phyloP scores from a whole-genome alignment of 371 early-diverging fungal genomes.

The Batkoa obscura region DNA sequence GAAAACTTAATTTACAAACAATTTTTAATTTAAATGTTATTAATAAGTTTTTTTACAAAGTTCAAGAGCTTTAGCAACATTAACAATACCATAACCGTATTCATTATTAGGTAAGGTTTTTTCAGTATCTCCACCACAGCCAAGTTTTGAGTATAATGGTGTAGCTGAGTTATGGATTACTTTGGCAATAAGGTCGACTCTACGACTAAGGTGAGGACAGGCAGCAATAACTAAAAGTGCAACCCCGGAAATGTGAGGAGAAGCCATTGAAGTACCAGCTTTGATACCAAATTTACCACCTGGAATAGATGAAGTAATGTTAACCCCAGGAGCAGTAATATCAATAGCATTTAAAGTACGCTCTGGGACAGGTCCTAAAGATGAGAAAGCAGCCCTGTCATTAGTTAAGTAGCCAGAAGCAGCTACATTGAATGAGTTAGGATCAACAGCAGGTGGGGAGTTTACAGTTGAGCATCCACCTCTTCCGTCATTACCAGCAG shows the following conservation, averaged over 20 bases:
- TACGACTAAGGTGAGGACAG: neutral
- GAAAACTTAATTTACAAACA: too few species aligned
- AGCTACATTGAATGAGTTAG: neutral
- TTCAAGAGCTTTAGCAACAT: neutral
- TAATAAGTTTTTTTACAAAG: slow-evolving; percentile 19
- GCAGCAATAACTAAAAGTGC: slow-evolving; percentile 13
- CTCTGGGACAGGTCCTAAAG: neutral
- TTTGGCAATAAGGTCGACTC: neutral
- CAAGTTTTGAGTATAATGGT: neutral
- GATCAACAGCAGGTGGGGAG: neutral
- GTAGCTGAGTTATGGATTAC: neutral
- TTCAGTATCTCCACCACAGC: neutral
- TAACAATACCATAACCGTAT: slow-evolving; percentile 3
- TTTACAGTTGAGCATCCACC: neutral
- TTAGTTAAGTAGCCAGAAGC: neutral
- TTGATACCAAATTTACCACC: neutral
- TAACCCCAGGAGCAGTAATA: slow-evolving; percentile 13
- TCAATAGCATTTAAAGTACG: neutral
- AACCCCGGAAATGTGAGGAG: slow-evolving; percentile 61
- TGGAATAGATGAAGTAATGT: slow-evolving; percentile 14
- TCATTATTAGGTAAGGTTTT: slow-evolving; percentile 3
- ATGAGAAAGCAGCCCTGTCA: neutral
- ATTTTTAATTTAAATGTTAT: too few species aligned
- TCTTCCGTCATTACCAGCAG: neutral
- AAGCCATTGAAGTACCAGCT: slow-evolving; percentile 46